These are phyloP conservation scores for Magnaporthiopsis rhizophila DNA, from an alignment of 2,329 filamentous ascomycete genomes.

Conservation along the genomic window DNA sequence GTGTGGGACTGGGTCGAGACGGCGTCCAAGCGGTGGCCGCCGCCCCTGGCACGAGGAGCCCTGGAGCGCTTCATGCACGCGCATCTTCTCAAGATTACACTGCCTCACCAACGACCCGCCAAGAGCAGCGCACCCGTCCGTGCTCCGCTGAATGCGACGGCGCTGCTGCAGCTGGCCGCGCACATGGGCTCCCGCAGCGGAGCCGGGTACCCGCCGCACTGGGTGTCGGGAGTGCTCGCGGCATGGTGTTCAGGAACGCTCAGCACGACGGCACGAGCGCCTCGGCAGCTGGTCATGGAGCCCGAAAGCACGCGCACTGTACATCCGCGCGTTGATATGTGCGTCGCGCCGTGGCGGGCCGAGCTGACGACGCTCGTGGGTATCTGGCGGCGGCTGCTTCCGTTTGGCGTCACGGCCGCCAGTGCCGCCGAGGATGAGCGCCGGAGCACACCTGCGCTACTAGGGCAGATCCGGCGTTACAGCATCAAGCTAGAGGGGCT, in stretches of 20 bases:
- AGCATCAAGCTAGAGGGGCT: slow-evolving; percentile 1
- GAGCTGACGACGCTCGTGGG: slow-evolving; percentile 16
- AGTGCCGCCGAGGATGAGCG: background rate
- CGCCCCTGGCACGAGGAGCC: slow-evolving; percentile 10
- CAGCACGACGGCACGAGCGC: slow-evolving; percentile 15
- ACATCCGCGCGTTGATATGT: slow-evolving; percentile 7
- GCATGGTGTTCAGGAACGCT: slow-evolving; percentile 14
- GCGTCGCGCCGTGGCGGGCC: slow-evolving; percentile 13
- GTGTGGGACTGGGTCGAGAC: slow-evolving; percentile 10
- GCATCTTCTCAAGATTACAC: slow-evolving; percentile 19
- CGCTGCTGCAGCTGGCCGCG: slow-evolving; percentile 14
- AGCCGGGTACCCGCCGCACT: slow-evolving; percentile 21
- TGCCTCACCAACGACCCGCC: slow-evolving; percentile 15
- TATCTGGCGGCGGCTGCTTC: slow-evolving; percentile 15
- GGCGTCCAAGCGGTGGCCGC: slow-evolving; percentile 7
- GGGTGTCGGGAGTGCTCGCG: slow-evolving; percentile 16
- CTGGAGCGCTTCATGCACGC: slow-evolving; percentile 18
- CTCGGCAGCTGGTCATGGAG: slow-evolving; percentile 11
- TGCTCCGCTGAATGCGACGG: slow-evolving; percentile 18
- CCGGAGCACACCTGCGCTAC: slow-evolving; percentile 6
- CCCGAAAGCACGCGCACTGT: slow-evolving; percentile 7
- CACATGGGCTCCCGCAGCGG: slow-evolving; percentile 12
- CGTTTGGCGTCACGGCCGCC: slow-evolving; percentile 13
- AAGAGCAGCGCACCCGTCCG: slow-evolving; percentile 8
- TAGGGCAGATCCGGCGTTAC: background rate